Percentiles rank a stretch among this genome's conserved stretches.
These are phyloP conservation scores for Pseudogymnoascus sp. DNA, from an alignment of 2,329 filamentous ascomycete species.

Conservation along the genomic window DNA sequence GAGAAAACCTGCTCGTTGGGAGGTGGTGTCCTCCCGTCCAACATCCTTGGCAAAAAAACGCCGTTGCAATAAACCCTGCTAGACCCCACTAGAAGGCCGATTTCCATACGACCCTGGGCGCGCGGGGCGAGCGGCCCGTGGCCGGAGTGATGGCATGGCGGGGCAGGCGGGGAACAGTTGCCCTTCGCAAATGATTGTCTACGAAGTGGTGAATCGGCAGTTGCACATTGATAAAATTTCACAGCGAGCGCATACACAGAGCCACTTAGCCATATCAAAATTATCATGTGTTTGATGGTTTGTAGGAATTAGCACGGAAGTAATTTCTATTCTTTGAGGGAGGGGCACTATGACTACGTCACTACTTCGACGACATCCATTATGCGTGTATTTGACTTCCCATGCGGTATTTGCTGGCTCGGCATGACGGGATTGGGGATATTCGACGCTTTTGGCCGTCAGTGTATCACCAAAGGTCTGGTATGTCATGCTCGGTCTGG, in stretches of 20 bases:
- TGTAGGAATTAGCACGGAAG: neutral
- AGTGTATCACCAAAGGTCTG: neutral
- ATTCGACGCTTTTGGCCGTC: neutral
- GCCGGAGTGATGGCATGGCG: neutral
- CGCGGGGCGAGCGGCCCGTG: neutral
- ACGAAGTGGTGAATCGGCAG: neutral
- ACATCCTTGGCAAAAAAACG: neutral
- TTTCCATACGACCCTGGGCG: neutral
- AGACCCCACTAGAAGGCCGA: neutral
- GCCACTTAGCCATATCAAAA: neutral
- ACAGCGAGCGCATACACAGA: neutral
- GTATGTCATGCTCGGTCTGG: neutral
- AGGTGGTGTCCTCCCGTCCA: neutral
- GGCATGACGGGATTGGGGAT: neutral
- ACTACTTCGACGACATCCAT: neutral
- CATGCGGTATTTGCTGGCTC: constrained; percentile 1
- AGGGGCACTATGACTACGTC: neutral
- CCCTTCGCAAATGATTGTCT: neutral
- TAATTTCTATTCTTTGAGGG: neutral
- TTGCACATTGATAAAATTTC: neutral
- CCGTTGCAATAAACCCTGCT: neutral
- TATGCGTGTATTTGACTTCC: neutral
- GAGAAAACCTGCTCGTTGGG: neutral
- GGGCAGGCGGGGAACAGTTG: neutral
- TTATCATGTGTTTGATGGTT: neutral